phyloP scores from a whole-genome alignment of 139 green algal species.

The Asterochloris sp. region DNA sequence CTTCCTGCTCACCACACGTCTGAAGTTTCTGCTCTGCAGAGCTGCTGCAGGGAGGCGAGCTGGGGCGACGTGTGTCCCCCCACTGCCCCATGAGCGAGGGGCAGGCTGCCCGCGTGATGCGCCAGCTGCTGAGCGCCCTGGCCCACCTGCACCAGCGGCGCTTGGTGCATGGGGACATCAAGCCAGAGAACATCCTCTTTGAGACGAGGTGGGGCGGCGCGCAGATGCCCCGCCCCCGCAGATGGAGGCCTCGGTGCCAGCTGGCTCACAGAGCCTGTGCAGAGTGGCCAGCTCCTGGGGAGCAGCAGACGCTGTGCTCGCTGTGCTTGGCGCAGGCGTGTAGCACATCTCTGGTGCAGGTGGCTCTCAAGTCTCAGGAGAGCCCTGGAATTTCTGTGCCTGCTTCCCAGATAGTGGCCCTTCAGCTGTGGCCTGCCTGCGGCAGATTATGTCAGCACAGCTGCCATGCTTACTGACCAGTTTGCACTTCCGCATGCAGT shows the following conservation, averaged over 20 bases:
- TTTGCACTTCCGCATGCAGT: not conserved
- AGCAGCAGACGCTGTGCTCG: no score
- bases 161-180: slow-evolving; percentile 26
- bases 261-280: no score
- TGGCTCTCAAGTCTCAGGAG: no score
- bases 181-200: slow-evolving; percentile 35
- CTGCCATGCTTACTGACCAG: no score
- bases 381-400: no score
- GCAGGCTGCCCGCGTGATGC: not conserved
- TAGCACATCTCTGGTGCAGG: no score
- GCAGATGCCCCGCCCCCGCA: not conserved
- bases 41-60: slow-evolving; percentile 15
- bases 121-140: slow-evolving; percentile 28
- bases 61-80: not conserved
- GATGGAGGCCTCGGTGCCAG: not conserved
- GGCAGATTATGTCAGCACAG: no score
- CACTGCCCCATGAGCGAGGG: not conserved
- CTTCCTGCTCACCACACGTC: not conserved
- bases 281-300: no score
- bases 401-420: no score
- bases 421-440: no score
- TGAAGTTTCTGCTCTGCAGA: not conserved
- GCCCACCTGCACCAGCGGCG: slow-evolving; percentile 20
- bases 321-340: no score
- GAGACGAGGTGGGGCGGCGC: not conserved